phyloP scores from a whole-genome alignment of 306 rosid genomes.

The Trifolium dubium region DNA sequence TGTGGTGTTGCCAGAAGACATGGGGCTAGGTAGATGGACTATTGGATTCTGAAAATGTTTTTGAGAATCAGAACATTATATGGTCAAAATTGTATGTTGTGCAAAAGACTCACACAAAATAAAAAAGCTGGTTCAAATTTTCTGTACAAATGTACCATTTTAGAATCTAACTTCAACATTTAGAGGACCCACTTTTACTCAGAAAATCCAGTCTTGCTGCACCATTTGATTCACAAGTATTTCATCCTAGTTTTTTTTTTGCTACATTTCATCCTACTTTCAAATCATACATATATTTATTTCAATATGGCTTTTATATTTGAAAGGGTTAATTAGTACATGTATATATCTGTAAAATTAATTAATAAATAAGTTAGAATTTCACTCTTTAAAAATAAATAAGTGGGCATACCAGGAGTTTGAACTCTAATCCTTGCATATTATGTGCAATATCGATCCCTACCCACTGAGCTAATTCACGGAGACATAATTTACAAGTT shows the following conservation, averaged over 20 bases:
- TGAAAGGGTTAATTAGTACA: not conserved
- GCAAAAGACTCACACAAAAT: constrained; percentile 32
- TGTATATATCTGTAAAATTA: no score
- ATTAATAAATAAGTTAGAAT: no score
- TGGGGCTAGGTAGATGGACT: constrained; percentile 49
- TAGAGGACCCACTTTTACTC: constrained; percentile 41
- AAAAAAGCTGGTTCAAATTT: constrained; percentile 37
- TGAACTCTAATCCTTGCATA: no score
- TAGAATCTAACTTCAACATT: constrained; percentile 55
- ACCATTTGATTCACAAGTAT: constrained; percentile 42
- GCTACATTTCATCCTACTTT: no score
- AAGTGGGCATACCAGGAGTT: no score
- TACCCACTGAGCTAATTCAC: no score
- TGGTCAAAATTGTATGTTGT: constrained; percentile 50
- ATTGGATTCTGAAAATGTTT: constrained; percentile 35
- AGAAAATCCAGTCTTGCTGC: constrained; percentile 28
- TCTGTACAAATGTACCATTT: constrained; percentile 39
- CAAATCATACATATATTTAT: no score
- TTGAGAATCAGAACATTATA: constrained; percentile 30
- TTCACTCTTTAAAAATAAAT: no score
- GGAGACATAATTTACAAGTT: no score
- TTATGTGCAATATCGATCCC: no score
- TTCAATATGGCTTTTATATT: constrained; percentile 24
- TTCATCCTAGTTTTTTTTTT: no score
- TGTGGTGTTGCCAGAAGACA: constrained; percentile 52